Evolutionary conservation across 2,329 filamentous ascomycete genomes (phyloP).

Genomic region (Pseudopyricularia javanii): DNA sequence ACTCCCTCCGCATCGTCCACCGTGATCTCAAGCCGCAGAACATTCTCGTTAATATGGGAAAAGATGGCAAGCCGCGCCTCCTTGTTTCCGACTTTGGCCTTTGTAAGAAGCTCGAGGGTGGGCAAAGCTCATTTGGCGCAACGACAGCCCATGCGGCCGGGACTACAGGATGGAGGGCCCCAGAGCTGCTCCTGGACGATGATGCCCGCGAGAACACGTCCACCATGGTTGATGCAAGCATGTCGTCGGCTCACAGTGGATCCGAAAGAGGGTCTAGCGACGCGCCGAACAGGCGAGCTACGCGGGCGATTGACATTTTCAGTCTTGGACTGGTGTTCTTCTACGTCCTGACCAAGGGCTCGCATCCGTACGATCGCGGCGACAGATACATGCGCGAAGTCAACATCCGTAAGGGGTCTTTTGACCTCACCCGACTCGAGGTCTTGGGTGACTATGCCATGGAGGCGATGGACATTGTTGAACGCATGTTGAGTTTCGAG

Average conservation of each 20-base stretch:
- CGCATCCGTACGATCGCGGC: slow-evolving; percentile 87
- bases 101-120: slow-evolving; percentile 91
- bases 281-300: slow-evolving; percentile 63
- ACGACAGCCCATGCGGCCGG: slow-evolving; percentile 89
- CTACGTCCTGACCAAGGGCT: slow-evolving; percentile 89
- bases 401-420: slow-evolving; percentile 87
- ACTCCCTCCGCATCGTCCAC: slow-evolving; percentile 88
- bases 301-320: slow-evolving; percentile 94
- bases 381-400: slow-evolving; percentile 92
- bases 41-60: slow-evolving; percentile 71
- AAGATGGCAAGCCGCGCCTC: slow-evolving; percentile 62
- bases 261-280: slow-evolving; percentile 35
- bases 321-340: slow-evolving; percentile 96
- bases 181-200: slow-evolving; percentile 78
- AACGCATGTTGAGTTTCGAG: slow-evolving; percentile 56
- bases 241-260: slow-evolving; percentile 40
- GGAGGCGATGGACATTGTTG: slow-evolving; percentile 79
- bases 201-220: slow-evolving; percentile 37
- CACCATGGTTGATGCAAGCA: slow-evolving; percentile 31
- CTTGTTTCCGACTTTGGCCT: slow-evolving; percentile 96
- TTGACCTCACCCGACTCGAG: slow-evolving; percentile 58
- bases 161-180: slow-evolving; percentile 92
- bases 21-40: slow-evolving; percentile 97
- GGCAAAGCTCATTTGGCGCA: slow-evolving; percentile 87
- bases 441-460: slow-evolving; percentile 70